phyloP scores from a whole-genome alignment of 768 basidiomycete species.

The Hericium rajendrae region DNA sequence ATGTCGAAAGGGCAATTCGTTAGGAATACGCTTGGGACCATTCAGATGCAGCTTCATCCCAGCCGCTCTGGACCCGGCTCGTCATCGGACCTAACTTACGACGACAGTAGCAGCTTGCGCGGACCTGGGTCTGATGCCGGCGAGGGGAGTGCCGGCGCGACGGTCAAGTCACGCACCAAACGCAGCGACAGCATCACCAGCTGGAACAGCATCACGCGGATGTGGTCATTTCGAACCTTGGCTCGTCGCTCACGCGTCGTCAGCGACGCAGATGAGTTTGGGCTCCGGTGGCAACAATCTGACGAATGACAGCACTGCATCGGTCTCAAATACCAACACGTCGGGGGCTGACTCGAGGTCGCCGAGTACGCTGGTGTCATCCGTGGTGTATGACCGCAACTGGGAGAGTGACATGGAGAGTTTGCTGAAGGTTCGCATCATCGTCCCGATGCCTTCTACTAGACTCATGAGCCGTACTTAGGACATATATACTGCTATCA shows the following conservation, averaged over 20 bases:
- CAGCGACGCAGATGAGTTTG: conserved; percentile 7
- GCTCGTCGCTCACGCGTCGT: conserved; percentile 13
- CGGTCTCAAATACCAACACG: conserved; percentile 40
- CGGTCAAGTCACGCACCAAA: conserved; percentile 41
- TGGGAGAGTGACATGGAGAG: conserved; percentile 88
- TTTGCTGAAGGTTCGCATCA: conserved; percentile 60
- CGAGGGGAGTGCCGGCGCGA: conserved; percentile 27
- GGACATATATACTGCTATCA: conserved; percentile 94
- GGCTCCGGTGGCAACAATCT: conserved; percentile 19
- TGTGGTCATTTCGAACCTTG: conserved; percentile 25
- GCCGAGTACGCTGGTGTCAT: conserved; percentile 23
- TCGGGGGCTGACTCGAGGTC: conserved; percentile 31
- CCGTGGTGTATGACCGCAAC: conserved; percentile 45
- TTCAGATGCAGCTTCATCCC: conserved; percentile 69
- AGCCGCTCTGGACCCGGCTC: conserved; percentile 38
- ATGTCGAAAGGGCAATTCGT: conserved; percentile 94
- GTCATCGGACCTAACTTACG: conserved; percentile 51
- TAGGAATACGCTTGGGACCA: conserved; percentile 79
- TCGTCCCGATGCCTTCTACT: background rate
- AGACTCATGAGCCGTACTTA: conserved; percentile 20
- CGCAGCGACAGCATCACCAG: conserved; percentile 79
- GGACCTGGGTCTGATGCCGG: conserved; percentile 50
- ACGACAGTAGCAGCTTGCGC: conserved; percentile 56
- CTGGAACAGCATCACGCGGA: conserved; percentile 75
- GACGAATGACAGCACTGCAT: conserved; percentile 54